Conservation (phyloP, 345 rosid genomes). For the Brassica carinata region DNA sequence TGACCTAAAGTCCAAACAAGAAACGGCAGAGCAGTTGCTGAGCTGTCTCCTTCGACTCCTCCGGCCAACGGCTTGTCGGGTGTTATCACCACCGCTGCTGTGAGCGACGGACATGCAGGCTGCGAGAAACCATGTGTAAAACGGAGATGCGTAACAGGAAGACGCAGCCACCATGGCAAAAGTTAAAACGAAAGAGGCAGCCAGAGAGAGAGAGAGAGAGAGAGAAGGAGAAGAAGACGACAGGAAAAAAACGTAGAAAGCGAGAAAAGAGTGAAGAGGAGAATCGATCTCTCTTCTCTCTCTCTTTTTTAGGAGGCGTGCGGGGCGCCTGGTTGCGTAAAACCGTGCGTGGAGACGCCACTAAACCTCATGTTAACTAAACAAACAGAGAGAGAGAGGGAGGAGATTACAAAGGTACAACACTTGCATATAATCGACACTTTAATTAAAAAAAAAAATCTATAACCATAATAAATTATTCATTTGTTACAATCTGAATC, state of each 20-base stretch:
- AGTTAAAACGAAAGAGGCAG: neutral
- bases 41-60: too few species aligned
- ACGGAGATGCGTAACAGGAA: conserved; percentile 40
- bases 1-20: conserved; percentile 61
- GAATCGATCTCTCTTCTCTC: conserved; percentile 36
- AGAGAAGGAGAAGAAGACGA: conserved; percentile 16
- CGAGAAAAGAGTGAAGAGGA: conserved; percentile 38
- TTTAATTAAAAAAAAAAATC: conserved; percentile 14
- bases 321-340: conserved; percentile 31
- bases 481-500: neutral
- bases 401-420: neutral
- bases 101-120: too few species aligned
- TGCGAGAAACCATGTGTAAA: too few species aligned
- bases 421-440: conserved; percentile 21
- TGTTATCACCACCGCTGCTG: too few species aligned
- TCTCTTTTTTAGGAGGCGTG: conserved; percentile 35
- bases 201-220: neutral
- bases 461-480: conserved; percentile 26
- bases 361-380: conserved; percentile 11
- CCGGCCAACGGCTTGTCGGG: too few species aligned
- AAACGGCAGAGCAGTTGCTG: too few species aligned
- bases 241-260: neutral
- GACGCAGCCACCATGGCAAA: conserved; percentile 47
- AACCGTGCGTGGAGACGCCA: conserved; percentile 28
- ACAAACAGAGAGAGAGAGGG: neutral